These are phyloP conservation scores for Stephanodiscus minutulus DNA, from an alignment of 108 stramenopile genomes.

Conservation along the genomic window DNA sequence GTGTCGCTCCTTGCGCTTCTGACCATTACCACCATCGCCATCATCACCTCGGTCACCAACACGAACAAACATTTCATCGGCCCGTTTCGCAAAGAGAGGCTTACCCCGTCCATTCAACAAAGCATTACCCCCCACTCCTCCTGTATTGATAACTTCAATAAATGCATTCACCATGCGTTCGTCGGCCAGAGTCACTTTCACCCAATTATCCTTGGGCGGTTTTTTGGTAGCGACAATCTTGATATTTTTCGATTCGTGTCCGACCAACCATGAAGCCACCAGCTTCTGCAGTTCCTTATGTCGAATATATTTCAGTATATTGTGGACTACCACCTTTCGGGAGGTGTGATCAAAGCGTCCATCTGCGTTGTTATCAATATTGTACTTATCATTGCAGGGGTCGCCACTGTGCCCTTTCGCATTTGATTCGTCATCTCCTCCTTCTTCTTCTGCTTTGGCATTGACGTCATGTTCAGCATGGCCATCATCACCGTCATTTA, in stretches of 20 bases:
- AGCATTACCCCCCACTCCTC: conserved; percentile 31
- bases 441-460: too few species aligned
- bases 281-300: conserved; percentile 53
- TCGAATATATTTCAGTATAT: conserved; percentile 64
- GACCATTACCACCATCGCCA: conserved; percentile 17
- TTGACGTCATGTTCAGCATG: too few species aligned
- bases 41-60: conserved; percentile 9
- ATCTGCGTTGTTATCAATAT: too few species aligned
- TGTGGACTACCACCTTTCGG: conserved; percentile 69
- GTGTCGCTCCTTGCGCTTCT: conserved; percentile 16
- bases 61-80: conserved; percentile 27
- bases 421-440: too few species aligned
- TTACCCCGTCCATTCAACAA: conserved; percentile 45
- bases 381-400: too few species aligned
- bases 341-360: conserved; percentile 49
- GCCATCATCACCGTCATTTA: too few species aligned
- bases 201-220: conserved; percentile 61
- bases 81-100: conserved; percentile 39
- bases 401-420: too few species aligned
- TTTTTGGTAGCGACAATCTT: conserved; percentile 53
- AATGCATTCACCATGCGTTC: conserved; percentile 61
- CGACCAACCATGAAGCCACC: conserved; percentile 48
- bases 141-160: conserved; percentile 50
- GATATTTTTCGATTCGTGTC: conserved; percentile 22
- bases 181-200: conserved; percentile 51